Conservation (phyloP, 2,329 filamentous ascomycete genomes). For the Aspergillus carbonarius region DNA sequence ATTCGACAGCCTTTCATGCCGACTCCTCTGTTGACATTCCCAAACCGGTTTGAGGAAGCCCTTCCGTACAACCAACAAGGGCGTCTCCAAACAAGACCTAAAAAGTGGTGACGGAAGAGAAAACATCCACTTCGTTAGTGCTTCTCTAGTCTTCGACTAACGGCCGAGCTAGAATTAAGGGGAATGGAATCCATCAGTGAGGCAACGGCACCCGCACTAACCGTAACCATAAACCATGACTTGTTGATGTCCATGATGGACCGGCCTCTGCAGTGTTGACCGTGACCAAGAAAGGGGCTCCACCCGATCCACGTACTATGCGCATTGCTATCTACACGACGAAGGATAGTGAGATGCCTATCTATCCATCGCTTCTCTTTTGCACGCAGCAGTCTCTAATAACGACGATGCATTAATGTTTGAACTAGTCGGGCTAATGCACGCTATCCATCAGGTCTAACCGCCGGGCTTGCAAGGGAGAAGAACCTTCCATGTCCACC, state of each 20-base stretch:
- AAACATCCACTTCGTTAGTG: background rate
- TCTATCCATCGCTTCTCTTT: background rate
- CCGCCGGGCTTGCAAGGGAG: background rate
- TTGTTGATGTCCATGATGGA: background rate
- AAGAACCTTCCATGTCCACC: background rate
- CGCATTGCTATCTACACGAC: background rate
- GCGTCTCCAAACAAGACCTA: background rate
- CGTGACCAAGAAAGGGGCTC: background rate
- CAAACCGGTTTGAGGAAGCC: background rate
- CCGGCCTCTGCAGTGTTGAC: background rate
- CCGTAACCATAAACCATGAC: background rate
- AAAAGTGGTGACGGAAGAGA: background rate
- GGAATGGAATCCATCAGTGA: background rate
- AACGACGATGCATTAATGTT: constrained; percentile 1
- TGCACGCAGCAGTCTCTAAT: too few relatives aligned
- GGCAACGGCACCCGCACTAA: background rate
- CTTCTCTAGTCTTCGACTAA: background rate
- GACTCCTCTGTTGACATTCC: background rate
- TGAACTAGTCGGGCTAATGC: background rate
- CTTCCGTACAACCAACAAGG: background rate
- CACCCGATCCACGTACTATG: background rate
- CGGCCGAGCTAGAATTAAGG: constrained; percentile 2
- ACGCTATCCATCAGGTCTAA: background rate
- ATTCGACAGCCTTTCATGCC: background rate
- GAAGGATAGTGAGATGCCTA: too few relatives aligned